Base-by-base conservation (phyloP, 495 filamentous ascomycete species). In the Penicillium atrosanguineum region DNA sequence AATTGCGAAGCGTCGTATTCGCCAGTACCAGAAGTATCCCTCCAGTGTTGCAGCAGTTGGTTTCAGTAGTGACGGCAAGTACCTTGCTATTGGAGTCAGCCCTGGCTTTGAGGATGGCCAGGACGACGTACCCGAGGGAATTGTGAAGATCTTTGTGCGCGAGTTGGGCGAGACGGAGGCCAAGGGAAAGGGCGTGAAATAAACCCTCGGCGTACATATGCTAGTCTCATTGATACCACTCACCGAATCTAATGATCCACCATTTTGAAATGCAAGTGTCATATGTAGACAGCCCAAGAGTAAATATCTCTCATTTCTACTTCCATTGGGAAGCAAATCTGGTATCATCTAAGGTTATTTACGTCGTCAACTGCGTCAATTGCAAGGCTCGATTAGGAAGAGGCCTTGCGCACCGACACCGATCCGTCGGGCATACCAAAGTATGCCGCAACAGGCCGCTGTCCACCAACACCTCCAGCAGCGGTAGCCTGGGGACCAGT, bases 81-180 rank as follows among this genome's bases (percentile, higher is more conserved):
- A 87, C 54, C 71, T 98, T 31, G 94, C 90, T 19, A 80, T 97
- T 49, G 94, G 80, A 15, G 80, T 90, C 28, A 94, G 90, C 62
- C 91, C 90, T 0, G 91, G 93, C 1, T 97, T 96, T 65, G 94
- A 97, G 76, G 89, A 92, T 58, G 93, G 90, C 1, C 87, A 87
- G 71, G 88, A 94, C 44, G 86, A 90, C 53, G 78, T 85, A 15
- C 65, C 72, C 2, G 84, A 86, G 55, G 89, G 91, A 0, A 72
- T 76, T 21, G 83, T 91, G 3, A 87, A 85, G 69, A 79, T 98
- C 23, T 87, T 87, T 61, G 78, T 98, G 4, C 76, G 92, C 54
- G 89, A 93, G 73, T 71, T 98, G 50, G 81, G 82, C 6, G 90
- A 95, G 71, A 88, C 80, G 4, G 94, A 98, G 72, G 91, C 91